Evolutionary conservation across 2,329 filamentous ascomycete genomes (phyloP), one percentile per base, ranked within the genome.

Genomic region (Cladophialophora immunda): DNA sequence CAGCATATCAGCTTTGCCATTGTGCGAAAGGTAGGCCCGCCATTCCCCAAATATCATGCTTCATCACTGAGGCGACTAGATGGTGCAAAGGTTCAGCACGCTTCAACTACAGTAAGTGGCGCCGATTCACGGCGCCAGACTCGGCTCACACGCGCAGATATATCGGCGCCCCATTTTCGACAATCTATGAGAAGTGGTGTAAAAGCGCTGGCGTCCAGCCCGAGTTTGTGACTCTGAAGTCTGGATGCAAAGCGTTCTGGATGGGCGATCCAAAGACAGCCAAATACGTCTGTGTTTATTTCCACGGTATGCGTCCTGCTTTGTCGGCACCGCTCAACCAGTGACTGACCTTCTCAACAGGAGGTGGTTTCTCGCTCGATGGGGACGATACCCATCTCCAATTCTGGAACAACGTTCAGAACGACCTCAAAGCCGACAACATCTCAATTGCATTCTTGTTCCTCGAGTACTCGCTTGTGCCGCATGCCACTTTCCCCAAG

Each of bases 401-500:
- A 15, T 71, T 70, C 36, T 75, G 75, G 8, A n/a, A 66, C 22
- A 47, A 50, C 17, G 68, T 72, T 32, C 65, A 68, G 9, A 56
- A 17, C 4, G 62, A 67, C 27, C 66, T 69, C 58, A 56, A 70
- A 45, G 34, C 56, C n/a, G 70, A 73, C 30, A 81, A 80, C 50
- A 81, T 84, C 59, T 78, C 79, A 34, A 76, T 86, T 32, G 80
- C 84, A 19, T 76, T 84, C 56, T 81, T 89, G 57, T 75, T 86
- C 27, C 79, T 88, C n/a, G 82, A 83, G 45, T 90, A 90, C 75
- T 84, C 84, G 29, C 81, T 89, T n/a, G 81, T 86, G 0, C 81
- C 81, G 0, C 69, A 76, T 11, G 80, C 76, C 6, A 76, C 76
- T 1, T 83, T 82, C 62, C 81, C 81, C 3, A 80, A 76, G 1